Evolutionary conservation across 306 rosid genomes (phyloP).

Genomic region (Cucurbita moschata): DNA sequence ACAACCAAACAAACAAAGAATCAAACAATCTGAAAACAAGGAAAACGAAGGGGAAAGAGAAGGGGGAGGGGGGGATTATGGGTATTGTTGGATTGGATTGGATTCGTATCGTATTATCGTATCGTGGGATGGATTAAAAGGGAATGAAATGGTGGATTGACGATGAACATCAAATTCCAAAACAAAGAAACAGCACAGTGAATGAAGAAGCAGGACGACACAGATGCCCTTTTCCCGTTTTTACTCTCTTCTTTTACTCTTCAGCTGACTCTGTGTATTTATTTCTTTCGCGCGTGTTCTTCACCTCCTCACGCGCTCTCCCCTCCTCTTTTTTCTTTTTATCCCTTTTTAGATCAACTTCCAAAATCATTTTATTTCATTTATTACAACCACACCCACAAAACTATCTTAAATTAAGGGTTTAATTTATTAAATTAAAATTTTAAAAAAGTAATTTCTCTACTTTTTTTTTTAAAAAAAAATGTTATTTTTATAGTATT

Average conservation of each 20-base stretch:
- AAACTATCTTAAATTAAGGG: too few relatives aligned
- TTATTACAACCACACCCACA: too few relatives aligned
- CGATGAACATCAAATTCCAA: background rate
- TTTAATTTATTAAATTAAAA: too few relatives aligned
- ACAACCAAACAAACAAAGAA: conserved; percentile 6
- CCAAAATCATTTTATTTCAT: background rate
- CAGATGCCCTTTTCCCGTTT: background rate
- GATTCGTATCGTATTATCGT: background rate
- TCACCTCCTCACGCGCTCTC: background rate
- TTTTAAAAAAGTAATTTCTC: too few relatives aligned
- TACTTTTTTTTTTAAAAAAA: too few relatives aligned
- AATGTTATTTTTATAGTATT: too few relatives aligned
- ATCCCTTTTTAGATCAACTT: background rate
- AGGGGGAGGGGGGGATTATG: background rate
- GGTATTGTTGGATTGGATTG: background rate
- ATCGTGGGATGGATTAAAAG: background rate
- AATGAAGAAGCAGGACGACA: background rate
- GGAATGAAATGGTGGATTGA: background rate
- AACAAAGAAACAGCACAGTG: background rate
- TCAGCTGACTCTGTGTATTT: too few relatives aligned
- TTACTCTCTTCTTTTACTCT: background rate
- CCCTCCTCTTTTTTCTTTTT: background rate
- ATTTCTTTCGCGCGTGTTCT: background rate
- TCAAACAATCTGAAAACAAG: background rate
- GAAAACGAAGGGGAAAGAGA: background rate